Percentiles rank a stretch among this genome's conserved stretches.
These are phyloP conservation scores for Quercus agrifolia DNA, from an alignment of 306 rosid genomes.

Conservation along the genomic window DNA sequence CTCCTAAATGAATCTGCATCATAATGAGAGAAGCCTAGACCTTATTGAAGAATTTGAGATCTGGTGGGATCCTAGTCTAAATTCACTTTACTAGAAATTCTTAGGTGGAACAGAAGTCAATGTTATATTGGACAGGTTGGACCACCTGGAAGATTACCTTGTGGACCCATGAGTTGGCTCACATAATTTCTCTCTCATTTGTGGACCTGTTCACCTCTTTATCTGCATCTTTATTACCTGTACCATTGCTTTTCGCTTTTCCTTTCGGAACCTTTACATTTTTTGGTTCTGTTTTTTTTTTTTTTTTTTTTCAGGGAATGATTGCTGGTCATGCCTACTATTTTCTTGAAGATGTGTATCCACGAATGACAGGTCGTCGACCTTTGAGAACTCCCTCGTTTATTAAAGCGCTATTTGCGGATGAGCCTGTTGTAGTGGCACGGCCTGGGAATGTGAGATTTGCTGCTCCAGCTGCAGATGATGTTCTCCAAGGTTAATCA, in stretches of 20 bases:
- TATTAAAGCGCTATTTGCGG: slow-evolving; percentile 84
- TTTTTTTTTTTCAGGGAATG: slow-evolving; percentile 69
- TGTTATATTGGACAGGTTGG: neutral
- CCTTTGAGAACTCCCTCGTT: slow-evolving; percentile 85
- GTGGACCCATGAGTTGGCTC: neutral
- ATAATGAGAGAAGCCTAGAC: neutral
- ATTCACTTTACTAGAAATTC: too few relatives aligned
- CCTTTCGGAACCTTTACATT: neutral
- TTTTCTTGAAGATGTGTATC: slow-evolving; percentile 93
- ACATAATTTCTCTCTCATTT: neutral
- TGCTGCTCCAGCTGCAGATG: slow-evolving; percentile 75
- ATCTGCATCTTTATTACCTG: neutral
- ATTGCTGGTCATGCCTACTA: slow-evolving; percentile 96
- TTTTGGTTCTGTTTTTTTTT: neutral
- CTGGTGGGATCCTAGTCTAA: too few relatives aligned
- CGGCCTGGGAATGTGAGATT: slow-evolving; percentile 72
- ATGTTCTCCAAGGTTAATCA: slow-evolving; percentile 51
- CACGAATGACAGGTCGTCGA: slow-evolving; percentile 82
- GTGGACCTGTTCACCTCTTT: slow-evolving; percentile 8
- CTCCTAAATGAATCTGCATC: neutral
- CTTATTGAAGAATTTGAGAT: too few relatives aligned
- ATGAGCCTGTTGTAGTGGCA: slow-evolving; percentile 82
- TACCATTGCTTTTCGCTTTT: neutral
- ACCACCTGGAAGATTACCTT: neutral
- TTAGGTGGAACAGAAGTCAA: neutral